Base-by-base conservation (phyloP, 495 filamentous ascomycete genomes). In the Staphylotrichum tortipilum region DNA sequence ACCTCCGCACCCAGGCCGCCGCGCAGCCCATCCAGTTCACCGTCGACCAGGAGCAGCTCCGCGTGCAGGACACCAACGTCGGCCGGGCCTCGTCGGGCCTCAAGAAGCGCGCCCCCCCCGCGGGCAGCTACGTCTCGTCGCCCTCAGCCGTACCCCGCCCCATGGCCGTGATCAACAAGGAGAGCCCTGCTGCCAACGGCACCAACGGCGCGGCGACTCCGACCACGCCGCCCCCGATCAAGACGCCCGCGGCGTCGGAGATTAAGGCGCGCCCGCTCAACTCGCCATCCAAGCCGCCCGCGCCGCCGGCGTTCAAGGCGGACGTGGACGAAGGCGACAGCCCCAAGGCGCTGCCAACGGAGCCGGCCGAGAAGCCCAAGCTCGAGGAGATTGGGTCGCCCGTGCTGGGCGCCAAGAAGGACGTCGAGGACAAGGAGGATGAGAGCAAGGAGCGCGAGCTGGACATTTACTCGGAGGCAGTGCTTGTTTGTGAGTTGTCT, bases 1-100 rank as follows among this genome's bases (percentile, higher is more conserved):
- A 98, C 68, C 84, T 98, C 56, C 89, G 92, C 59, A 98, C 92
- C 34, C 94, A 94, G 82, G 92, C 92, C 47, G 92, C 92, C 17
- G 88, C 88, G 4, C 88, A 89, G 34, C 92, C 92, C 46, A 98
- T 98, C 59, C 92, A 98, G 71, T 98, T 98, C 74, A 98, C 92
- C 6, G 92, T 98, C 59, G 92, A 98, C 71, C 92, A 98, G 73
- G 89, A 95, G 69, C 82, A 86, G 39, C 86, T 98, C 53, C 85
- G 86, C 71, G 88, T 95, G 15, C 78, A 78, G 39, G 94, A 98
- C 67, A 89, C 85, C 48, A 86, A 84, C 53, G 77, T 94, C 28
- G 83, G 86, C 47, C 81, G 80, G 46, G 63, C 73, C 23, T 72
- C 71, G 28, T 61, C 70, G n/a, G 66, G 67, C 41, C 63, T 72